These are phyloP conservation scores for Ilyonectria mors-panacis DNA, from an alignment of 2,329 filamentous ascomycete species.

Conservation along the genomic window DNA sequence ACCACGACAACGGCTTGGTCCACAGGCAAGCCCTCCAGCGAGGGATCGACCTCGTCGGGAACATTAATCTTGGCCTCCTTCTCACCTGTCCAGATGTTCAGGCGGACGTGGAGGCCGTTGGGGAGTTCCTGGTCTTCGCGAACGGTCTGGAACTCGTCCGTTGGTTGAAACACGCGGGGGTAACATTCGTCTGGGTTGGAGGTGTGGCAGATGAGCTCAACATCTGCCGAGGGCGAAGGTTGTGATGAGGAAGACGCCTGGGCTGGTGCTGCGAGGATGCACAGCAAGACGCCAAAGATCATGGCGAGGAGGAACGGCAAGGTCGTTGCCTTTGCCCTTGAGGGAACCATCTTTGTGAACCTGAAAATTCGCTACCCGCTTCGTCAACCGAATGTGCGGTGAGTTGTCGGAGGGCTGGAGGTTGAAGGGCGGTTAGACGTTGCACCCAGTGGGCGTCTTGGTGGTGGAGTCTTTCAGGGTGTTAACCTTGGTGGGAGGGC, in stretches of 20 bases:
- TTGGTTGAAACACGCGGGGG: slow-evolving; percentile 74
- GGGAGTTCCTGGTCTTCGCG: slow-evolving; percentile 77
- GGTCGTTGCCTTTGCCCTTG: slow-evolving; percentile 40
- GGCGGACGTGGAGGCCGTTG: slow-evolving; percentile 74
- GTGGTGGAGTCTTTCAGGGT: slow-evolving; percentile 7
- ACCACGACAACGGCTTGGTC: slow-evolving; percentile 69
- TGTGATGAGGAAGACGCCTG: slow-evolving; percentile 50
- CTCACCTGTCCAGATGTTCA: slow-evolving; percentile 74
- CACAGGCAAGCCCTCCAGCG: slow-evolving; percentile 65
- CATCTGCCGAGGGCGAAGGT: slow-evolving; percentile 55
- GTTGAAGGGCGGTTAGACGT: neutral
- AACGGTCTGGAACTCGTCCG: slow-evolving; percentile 74
- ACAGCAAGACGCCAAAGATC: slow-evolving; percentile 48
- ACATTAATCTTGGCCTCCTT: slow-evolving; percentile 78
- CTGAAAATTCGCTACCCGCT: neutral
- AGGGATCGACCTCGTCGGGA: slow-evolving; percentile 64
- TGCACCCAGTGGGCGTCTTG: slow-evolving; percentile 13
- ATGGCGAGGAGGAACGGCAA: slow-evolving; percentile 41
- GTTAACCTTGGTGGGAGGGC: neutral
- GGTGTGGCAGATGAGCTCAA: slow-evolving; percentile 77
- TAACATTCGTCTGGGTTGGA: slow-evolving; percentile 75
- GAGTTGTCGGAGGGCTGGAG: neutral
- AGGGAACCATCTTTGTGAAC: slow-evolving; percentile 42
- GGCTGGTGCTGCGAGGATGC: slow-evolving; percentile 44
- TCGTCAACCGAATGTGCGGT: neutral